These are phyloP conservation scores for Aureobasidium subglaciale DNA, from an alignment of 2,329 filamentous ascomycete genomes.

Conservation along the genomic window DNA sequence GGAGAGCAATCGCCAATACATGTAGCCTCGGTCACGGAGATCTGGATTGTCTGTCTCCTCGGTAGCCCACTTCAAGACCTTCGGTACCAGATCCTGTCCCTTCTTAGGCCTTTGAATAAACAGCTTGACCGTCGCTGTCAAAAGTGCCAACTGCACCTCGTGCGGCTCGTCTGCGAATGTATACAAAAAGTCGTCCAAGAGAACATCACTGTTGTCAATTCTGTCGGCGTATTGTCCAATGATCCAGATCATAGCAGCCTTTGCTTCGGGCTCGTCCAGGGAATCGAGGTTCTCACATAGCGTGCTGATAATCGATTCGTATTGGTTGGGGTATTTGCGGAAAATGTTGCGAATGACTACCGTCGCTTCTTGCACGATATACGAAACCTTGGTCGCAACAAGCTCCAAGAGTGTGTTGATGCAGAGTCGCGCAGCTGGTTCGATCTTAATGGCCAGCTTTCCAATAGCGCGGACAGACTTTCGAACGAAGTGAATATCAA, in stretches of 20 bases:
- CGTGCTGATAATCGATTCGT: slow-evolving; percentile 94
- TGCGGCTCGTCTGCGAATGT: slow-evolving; percentile 91
- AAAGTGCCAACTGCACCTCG: slow-evolving; percentile 87
- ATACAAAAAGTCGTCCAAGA: slow-evolving; percentile 91
- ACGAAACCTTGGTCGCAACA: slow-evolving; percentile 95
- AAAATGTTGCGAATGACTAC: slow-evolving; percentile 99
- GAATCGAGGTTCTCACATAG: slow-evolving; percentile 95
- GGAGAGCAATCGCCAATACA: slow-evolving; percentile 97
- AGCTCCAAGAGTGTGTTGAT: slow-evolving; percentile 89
- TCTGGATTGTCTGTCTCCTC: slow-evolving; percentile 99
- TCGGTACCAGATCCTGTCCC: slow-evolving; percentile 85
- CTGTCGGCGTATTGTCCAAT: slow-evolving; percentile 96
- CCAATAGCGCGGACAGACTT: slow-evolving; percentile 97
- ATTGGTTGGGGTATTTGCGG: slow-evolving; percentile 97
- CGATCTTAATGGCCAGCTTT: slow-evolving; percentile 97
- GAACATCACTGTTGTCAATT: slow-evolving; percentile 90
- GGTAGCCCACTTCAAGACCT: slow-evolving; percentile 95
- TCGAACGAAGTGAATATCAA: slow-evolving; percentile 96
- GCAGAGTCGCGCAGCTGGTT: slow-evolving; percentile 81
- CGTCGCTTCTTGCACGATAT: slow-evolving; percentile 97
- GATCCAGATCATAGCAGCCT: slow-evolving; percentile 98
- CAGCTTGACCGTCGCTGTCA: slow-evolving; percentile 94
- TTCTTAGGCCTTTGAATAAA: slow-evolving; percentile 97
- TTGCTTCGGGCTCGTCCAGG: slow-evolving; percentile 93
- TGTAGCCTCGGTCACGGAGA: slow-evolving; percentile 89